Percentiles rank a stretch among this genome's conserved stretches.
These are phyloP conservation scores for Artemisia argyi DNA, from an alignment of 129 eudicot genomes.

Conservation along the genomic window DNA sequence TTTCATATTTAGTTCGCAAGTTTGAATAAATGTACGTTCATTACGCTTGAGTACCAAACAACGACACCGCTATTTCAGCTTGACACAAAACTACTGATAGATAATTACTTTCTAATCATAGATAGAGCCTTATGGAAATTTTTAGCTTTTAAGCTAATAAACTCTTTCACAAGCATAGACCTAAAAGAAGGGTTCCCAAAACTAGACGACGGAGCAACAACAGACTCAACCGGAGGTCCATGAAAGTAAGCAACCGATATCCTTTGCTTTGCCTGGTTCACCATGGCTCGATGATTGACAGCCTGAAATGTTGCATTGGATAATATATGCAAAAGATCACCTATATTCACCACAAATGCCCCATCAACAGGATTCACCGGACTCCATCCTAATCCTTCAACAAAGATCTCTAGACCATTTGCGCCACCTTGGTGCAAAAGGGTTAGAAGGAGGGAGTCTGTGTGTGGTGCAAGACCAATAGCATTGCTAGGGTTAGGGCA, in stretches of 20 bases:
- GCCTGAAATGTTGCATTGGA: constrained; percentile 48
- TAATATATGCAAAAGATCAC: constrained; percentile 56
- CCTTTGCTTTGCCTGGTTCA: constrained; percentile 39
- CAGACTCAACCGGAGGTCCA: constrained; percentile 42
- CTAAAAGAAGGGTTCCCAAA: constrained; percentile 35
- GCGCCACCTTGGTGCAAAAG: constrained; percentile 49
- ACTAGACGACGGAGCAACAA: constrained; percentile 37
- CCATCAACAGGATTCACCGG: constrained; percentile 43
- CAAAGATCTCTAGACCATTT: constrained; percentile 51
- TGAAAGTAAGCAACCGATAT: constrained; percentile 53
- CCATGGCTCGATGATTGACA: constrained; percentile 54
- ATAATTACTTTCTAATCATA: constrained; percentile 29
- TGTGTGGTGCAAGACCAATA: constrained; percentile 66
- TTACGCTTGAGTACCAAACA: not conserved
- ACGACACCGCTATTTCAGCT: not conserved
- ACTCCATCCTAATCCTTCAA: constrained; percentile 55
- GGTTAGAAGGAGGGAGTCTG: constrained; percentile 58
- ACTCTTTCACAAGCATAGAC: constrained; percentile 49
- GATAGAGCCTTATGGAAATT: constrained; percentile 43
- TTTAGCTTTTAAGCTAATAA: constrained; percentile 41
- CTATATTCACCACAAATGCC: constrained; percentile 58
- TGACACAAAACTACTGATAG: too few species aligned
- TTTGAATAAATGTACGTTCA: too few species aligned
- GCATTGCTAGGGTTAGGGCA: constrained; percentile 60
- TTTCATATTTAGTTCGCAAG: not conserved